These are phyloP conservation scores for Tieghemiomyces parasiticus DNA, from an alignment of 192 early-diverging fungal species.

Conservation along the genomic window DNA sequence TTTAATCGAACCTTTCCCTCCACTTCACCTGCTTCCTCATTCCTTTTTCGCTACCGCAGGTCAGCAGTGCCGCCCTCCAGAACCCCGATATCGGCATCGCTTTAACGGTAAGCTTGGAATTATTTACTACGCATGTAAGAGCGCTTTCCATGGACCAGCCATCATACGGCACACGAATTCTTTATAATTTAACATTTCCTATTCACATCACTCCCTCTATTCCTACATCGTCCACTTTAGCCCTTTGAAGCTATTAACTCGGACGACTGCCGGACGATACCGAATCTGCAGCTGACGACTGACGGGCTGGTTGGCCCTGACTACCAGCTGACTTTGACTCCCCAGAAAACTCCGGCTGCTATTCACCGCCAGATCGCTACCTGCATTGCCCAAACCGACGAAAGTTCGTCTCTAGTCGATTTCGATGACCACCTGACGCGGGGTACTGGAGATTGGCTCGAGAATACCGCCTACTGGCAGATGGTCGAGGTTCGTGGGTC, in stretches of 20 bases:
- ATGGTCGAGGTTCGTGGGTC: too few species aligned
- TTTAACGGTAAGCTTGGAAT: too few species aligned
- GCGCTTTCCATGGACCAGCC: too few species aligned
- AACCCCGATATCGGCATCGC: too few species aligned
- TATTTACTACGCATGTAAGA: too few species aligned
- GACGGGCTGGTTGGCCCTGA: neutral
- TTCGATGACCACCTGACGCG: conserved; percentile 33
- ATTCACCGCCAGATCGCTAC: neutral
- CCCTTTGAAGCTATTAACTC: neutral
- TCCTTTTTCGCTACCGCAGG: too few species aligned
- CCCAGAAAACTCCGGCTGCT: neutral
- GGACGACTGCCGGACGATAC: neutral
- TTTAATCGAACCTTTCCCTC: neutral
- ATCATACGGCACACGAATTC: too few species aligned
- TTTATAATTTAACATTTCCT: too few species aligned
- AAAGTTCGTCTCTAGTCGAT: conserved; percentile 21
- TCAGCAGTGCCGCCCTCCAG: too few species aligned
- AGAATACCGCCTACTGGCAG: conserved; percentile 21
- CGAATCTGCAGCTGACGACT: neutral
- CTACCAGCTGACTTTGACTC: neutral
- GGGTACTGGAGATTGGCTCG: conserved; percentile 27
- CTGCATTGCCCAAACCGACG: neutral
- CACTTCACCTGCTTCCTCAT: conserved; percentile 2
- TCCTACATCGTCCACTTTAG: conserved; percentile 11
- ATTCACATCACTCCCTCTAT: too few species aligned